A percentile compares a stretch with the other conserved stretches of the same genome.
phyloP scores from a whole-genome alignment of 2,329 filamentous ascomycete genomes.

The Nannizziopsis barbatae region DNA sequence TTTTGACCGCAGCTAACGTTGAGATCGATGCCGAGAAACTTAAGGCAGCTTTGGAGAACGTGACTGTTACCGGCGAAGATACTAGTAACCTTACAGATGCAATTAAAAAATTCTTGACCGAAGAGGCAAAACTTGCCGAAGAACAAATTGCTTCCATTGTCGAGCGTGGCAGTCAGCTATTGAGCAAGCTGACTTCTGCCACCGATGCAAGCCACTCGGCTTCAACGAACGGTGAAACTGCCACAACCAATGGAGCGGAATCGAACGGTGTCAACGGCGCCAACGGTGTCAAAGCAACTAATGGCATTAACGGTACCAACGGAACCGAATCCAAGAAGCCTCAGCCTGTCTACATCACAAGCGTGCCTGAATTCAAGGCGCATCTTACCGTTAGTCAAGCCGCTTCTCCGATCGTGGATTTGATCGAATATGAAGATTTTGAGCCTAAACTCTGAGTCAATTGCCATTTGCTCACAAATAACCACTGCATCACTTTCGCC shows the following conservation, averaged over 20 bases:
- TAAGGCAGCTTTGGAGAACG: slow-evolving; percentile 33
- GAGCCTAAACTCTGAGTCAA: slow-evolving; percentile 62
- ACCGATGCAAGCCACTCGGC: slow-evolving; percentile 34
- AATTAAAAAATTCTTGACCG: slow-evolving; percentile 42
- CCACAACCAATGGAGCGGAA: slow-evolving; percentile 21
- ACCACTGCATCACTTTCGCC: not conserved
- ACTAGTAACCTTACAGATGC: slow-evolving; percentile 41
- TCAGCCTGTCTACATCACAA: slow-evolving; percentile 54
- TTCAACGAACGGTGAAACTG: slow-evolving; percentile 29
- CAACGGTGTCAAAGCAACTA: slow-evolving; percentile 16
- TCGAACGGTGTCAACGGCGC: slow-evolving; percentile 25
- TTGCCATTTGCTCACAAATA: not conserved
- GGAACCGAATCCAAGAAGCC: slow-evolving; percentile 18
- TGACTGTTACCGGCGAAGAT: slow-evolving; percentile 38
- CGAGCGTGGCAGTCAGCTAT: slow-evolving; percentile 39
- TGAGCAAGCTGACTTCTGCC: slow-evolving; percentile 39
- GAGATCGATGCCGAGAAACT: slow-evolving; percentile 34
- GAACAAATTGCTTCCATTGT: slow-evolving; percentile 41
- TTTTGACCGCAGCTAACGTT: slow-evolving; percentile 40
- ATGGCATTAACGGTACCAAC: slow-evolving; percentile 22
- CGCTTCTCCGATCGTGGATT: slow-evolving; percentile 58
- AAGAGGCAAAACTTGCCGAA: slow-evolving; percentile 39
- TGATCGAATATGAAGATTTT: slow-evolving; percentile 76
- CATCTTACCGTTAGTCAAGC: slow-evolving; percentile 61
- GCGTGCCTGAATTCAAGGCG: slow-evolving; percentile 72